Evolutionary conservation across 257 asterid genomes (phyloP).

Genomic region (Leonotis leonurus): DNA sequence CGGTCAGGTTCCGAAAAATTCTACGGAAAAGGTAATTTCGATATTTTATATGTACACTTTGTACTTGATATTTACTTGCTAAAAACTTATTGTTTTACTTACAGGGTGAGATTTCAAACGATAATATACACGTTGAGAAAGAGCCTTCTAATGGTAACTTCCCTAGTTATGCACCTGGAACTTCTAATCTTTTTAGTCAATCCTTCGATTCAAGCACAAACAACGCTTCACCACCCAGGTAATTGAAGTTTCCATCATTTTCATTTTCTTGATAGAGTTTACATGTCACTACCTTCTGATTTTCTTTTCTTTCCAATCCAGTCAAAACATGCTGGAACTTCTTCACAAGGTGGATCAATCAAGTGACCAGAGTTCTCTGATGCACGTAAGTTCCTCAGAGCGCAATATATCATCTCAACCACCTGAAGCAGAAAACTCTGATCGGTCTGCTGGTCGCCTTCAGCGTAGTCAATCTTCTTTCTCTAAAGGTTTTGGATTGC

Average conservation of each 20-base stretch:
- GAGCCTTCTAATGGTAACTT: slow-evolving; percentile 34
- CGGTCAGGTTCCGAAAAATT: slow-evolving; percentile 41
- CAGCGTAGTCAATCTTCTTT: slow-evolving; percentile 51
- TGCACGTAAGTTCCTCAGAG: slow-evolving; percentile 38
- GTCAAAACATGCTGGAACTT: slow-evolving; percentile 93
- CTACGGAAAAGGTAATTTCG: slow-evolving; percentile 38
- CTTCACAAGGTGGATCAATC: slow-evolving; percentile 88
- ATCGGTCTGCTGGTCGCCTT: slow-evolving; percentile 37
- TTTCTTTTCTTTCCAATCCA: slow-evolving; percentile 22
- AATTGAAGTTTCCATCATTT: slow-evolving; percentile 12
- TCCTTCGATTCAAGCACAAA: slow-evolving; percentile 33
- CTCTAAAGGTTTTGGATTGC: slow-evolving; percentile 84
- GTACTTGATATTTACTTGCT: not conserved
- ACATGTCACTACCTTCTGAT: not conserved
- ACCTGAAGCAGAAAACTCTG: slow-evolving; percentile 42
- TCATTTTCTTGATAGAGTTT: not conserved
- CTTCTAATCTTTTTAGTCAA: slow-evolving; percentile 32
- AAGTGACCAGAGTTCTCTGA: slow-evolving; percentile 31
- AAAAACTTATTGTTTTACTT: slow-evolving; percentile 18
- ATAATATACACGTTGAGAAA: slow-evolving; percentile 29
- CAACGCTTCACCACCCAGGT: slow-evolving; percentile 52
- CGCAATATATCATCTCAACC: slow-evolving; percentile 40
- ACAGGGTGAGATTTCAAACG: slow-evolving; percentile 52
- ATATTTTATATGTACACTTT: not conserved
- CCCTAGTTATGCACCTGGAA: slow-evolving; percentile 32